A percentile compares a stretch with the other conserved stretches of the same genome.
phyloP scores from a whole-genome alignment of 139 green algal species.

The Pleodorina starrii region DNA sequence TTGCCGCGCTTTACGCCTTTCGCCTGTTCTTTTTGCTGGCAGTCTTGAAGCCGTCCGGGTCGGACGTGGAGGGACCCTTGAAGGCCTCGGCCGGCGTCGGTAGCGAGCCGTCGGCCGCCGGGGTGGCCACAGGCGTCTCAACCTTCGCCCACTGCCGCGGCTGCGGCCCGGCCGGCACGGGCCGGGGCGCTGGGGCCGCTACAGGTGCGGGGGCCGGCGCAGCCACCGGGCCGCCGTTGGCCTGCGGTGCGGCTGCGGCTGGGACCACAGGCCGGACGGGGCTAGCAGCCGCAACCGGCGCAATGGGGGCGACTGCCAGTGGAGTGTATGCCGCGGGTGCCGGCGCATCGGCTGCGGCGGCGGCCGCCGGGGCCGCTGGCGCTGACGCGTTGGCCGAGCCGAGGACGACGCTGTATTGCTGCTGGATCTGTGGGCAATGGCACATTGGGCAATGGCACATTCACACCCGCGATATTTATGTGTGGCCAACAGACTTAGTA shows the following conservation, averaged over 20 bases:
- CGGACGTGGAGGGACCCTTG: conserved; percentile 16
- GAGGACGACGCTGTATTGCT: conserved; percentile 39
- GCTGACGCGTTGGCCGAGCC: background rate
- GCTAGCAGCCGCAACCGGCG: background rate
- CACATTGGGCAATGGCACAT: no score
- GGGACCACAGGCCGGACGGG: background rate
- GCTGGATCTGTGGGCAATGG: conserved; percentile 23
- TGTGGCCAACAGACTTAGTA: no score
- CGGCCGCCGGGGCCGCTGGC: background rate
- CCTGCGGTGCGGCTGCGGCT: background rate
- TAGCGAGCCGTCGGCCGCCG: background rate
- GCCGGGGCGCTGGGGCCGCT: background rate
- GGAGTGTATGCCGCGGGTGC: background rate
- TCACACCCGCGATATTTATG: no score
- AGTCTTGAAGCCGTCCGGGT: conserved; percentile 40
- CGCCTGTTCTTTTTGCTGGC: conserved; percentile 28
- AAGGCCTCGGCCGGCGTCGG: conserved; percentile 48
- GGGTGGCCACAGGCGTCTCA: background rate
- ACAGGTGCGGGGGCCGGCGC: background rate
- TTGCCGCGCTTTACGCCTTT: conserved; percentile 32
- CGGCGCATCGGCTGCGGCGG: background rate
- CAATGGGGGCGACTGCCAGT: background rate
- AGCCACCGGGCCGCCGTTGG: background rate
- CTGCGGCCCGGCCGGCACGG: background rate
- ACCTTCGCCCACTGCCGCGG: conserved; percentile 46